Conservation (phyloP, 1,284 basidiomycete genomes). For the Phellopilus nigrolimitatus region DNA sequence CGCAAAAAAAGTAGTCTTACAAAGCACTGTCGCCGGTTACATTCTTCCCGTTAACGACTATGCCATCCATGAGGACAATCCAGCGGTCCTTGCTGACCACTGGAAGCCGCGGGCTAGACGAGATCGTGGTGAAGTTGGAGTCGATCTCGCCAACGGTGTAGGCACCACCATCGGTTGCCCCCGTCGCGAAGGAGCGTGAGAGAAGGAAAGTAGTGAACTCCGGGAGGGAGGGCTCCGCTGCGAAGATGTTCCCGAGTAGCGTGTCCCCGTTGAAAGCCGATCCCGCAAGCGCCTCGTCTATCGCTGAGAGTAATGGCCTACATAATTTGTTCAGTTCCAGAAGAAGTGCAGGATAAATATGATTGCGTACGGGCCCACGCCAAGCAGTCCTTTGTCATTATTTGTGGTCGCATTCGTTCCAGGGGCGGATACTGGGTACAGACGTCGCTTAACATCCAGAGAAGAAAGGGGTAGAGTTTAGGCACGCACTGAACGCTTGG, state of each 20-base stretch:
- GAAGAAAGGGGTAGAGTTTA: not conserved
- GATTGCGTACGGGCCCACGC: conserved; percentile 16
- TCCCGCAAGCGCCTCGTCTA: conserved; percentile 7
- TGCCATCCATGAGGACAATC: conserved; percentile 20
- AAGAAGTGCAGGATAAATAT: not conserved
- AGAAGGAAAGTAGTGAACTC: conserved; percentile 20
- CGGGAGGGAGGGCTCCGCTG: conserved; percentile 13
- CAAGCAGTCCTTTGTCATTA: conserved; percentile 19
- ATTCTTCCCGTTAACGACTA: conserved; percentile 19
- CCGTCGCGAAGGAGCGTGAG: conserved; percentile 16
- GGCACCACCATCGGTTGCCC: conserved; percentile 17
- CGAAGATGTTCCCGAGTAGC: conserved; percentile 19
- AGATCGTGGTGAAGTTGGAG: conserved; percentile 6
- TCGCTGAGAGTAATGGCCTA: conserved; percentile 16
- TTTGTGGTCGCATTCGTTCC: conserved; percentile 21
- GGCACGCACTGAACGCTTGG: conserved; percentile 18
- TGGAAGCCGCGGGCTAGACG: not conserved
- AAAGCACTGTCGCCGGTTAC: conserved; percentile 13
- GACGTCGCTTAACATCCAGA: not conserved
- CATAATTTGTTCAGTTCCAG: not conserved
- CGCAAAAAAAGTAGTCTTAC: not conserved
- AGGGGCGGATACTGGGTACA: conserved; percentile 17
- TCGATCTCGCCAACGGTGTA: conserved; percentile 21
- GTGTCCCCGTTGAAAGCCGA: conserved; percentile 15
- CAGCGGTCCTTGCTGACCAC: conserved; percentile 20